Evolutionary conservation across 768 basidiomycete genomes (phyloP).

Genomic region (Naganishia vishniacii): DNA sequence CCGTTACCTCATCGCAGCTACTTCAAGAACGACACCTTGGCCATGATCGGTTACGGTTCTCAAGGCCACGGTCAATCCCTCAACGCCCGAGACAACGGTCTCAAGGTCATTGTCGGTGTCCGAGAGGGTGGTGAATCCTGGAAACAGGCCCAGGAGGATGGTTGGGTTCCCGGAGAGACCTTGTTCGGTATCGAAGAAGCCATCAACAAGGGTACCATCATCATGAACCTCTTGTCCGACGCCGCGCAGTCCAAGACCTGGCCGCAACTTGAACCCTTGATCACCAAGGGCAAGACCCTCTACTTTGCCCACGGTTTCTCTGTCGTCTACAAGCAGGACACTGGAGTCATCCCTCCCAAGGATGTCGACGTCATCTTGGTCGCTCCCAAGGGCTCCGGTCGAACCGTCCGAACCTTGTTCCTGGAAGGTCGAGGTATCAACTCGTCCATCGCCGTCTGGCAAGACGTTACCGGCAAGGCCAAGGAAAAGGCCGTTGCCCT

Average conservation of each 20-base stretch:
- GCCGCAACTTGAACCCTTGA: slow-evolving; percentile 79
- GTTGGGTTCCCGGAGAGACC: slow-evolving; percentile 96
- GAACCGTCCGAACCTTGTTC: slow-evolving; percentile 98
- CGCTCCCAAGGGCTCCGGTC: slow-evolving; percentile 96
- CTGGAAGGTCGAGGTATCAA: slow-evolving; percentile 84
- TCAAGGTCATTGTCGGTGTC: slow-evolving; percentile 98
- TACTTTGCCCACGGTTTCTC: slow-evolving; percentile 99
- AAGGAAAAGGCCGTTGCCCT: slow-evolving; percentile 94
- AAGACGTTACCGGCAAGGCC: slow-evolving; percentile 96
- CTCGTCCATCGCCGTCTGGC: slow-evolving; percentile 86
- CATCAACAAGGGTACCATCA: slow-evolving; percentile 88
- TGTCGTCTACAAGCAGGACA: slow-evolving; percentile 95
- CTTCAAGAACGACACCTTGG: slow-evolving; percentile 99
- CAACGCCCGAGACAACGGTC: slow-evolving; percentile 97
- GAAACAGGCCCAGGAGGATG: slow-evolving; percentile 90
- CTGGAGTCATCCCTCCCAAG: slow-evolving; percentile 79
- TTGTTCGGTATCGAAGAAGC: slow-evolving; percentile 98
- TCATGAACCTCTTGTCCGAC: slow-evolving; percentile 99
- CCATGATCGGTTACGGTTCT: slow-evolving; percentile 97
- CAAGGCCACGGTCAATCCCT: slow-evolving; percentile 93
- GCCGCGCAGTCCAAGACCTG: slow-evolving; percentile 98
- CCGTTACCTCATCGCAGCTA: slow-evolving; percentile 51
- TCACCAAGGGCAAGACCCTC: slow-evolving; percentile 99
- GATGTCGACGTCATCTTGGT: slow-evolving; percentile 99
- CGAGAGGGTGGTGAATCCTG: slow-evolving; percentile 94